These are phyloP conservation scores for Cubamyces lactineus DNA, from an alignment of 768 basidiomycete genomes.

Conservation along the genomic window DNA sequence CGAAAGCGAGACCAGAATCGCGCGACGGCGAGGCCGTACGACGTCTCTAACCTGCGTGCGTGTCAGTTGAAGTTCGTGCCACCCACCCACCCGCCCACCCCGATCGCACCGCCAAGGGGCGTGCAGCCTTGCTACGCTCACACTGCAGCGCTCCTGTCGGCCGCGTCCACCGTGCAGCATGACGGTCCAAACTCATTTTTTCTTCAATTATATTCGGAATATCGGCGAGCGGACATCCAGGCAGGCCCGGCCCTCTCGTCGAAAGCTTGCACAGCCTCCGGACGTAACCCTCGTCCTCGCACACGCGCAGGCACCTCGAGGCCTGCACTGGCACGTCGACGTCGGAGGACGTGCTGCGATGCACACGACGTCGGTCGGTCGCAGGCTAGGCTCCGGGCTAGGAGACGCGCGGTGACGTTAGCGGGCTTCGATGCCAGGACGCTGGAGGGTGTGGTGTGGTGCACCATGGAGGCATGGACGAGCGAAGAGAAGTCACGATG, in stretches of 20 bases:
- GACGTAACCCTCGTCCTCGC: conserved; percentile 21
- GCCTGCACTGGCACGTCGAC: background rate
- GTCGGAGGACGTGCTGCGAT: background rate
- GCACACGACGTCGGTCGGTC: background rate
- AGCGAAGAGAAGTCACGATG: background rate
- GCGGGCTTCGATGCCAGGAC: background rate
- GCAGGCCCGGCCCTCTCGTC: too few relatives aligned
- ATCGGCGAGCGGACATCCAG: too few relatives aligned
- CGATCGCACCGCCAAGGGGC: too few relatives aligned
- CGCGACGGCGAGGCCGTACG: too few relatives aligned
- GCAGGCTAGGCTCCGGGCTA: background rate
- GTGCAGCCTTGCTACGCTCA: too few relatives aligned
- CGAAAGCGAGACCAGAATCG: too few relatives aligned
- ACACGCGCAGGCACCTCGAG: conserved; percentile 10
- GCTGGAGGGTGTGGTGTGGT: background rate
- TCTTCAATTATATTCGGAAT: too few relatives aligned
- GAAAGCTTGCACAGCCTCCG: conserved; percentile 20
- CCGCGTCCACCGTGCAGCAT: too few relatives aligned
- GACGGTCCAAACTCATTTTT: too few relatives aligned
- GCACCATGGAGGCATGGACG: background rate
- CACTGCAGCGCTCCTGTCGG: too few relatives aligned
- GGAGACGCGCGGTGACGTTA: background rate
- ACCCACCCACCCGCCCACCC: background rate
- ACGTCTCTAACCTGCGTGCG: too few relatives aligned
- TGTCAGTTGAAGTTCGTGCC: background rate